Evolutionary conservation across 495 filamentous ascomycete species (phyloP), one percentile per base, ranked within the genome.

Genomic region (Parachaetomium inaequale): DNA sequence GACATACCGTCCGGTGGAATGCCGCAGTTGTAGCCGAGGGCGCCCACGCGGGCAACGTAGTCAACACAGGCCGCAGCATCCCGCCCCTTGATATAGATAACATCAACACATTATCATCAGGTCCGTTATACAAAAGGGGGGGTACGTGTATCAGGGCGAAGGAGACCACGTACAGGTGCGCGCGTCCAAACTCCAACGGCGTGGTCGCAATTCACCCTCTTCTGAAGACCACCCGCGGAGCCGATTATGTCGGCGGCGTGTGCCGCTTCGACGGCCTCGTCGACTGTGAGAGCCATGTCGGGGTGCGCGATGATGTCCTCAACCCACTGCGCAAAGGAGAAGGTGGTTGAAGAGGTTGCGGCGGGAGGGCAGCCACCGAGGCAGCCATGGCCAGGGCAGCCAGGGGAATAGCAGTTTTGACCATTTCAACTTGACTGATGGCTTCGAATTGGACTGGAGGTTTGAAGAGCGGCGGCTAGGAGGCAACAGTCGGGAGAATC

Each of bases 221-320:
- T 55, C 11, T 17, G 21, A 23, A 55, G 52, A 34, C 52, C 51
- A 2, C 51, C 52, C 7, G 32, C 52, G n/a, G 50, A 53, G 29
- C 50, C 50, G 14, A 53, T 29, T 14, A 34, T 15, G 7, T 53
- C 50, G 7, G 50, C 50, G 5, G 50, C 50, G 1, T 46, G 3
- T 2, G 43, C 43, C 2, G 43, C 52, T 7, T n/a, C 52, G 52
- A 55, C 0, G 21, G 32, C 52, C 21, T 55, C 31, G 32, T 40
- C 52, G 32, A 34, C 52, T 32, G 32, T 38, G 6, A 55, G 36
- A 42, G 43, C 43, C 19, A 19, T 46, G 19, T 46, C 43, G 4
- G 43, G 43, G 43, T 46, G 7, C 19, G 31, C 51, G 32, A 54
- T 54, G 19, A 54, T 36, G 32, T 54, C 51, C 51, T 54, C 51